Conservation (phyloP, 2,329 filamentous ascomycete species). For the Rutstroemia sp. region DNA sequence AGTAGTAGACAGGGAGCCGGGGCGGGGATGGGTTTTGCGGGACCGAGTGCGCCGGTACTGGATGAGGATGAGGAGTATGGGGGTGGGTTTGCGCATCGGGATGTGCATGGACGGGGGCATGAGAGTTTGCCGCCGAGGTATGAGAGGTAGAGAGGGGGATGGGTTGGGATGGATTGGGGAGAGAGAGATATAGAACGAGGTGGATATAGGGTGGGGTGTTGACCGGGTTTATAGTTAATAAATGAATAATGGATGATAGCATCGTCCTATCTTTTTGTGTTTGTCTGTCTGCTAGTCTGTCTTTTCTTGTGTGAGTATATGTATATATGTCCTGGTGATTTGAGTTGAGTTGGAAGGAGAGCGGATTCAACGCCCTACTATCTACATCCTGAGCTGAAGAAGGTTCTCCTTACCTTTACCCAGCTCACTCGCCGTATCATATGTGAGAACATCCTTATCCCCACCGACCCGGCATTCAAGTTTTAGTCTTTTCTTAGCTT, state of each 20-base stretch:
- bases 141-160: constrained; percentile 15
- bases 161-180: neutral
- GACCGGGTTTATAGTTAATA: neutral
- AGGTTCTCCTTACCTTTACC: too few species aligned
- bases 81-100: constrained; percentile 15
- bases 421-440: too few species aligned
- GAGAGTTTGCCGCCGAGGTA: constrained; percentile 27
- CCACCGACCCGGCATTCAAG: too few species aligned
- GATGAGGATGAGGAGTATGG: constrained; percentile 46
- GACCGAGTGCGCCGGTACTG: constrained; percentile 52
- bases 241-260: neutral
- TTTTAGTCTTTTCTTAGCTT: too few species aligned
- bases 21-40: constrained; percentile 14
- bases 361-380: too few species aligned
- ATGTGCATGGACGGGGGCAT: constrained; percentile 6
- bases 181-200: neutral
- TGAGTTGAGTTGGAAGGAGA: too few species aligned
- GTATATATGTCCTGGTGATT: too few species aligned
- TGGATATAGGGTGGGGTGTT: neutral
- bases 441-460: too few species aligned
- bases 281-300: too few species aligned
- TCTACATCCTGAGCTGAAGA: too few species aligned
- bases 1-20: constrained; percentile 11
- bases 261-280: too few species aligned
- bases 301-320: too few species aligned